A percentile compares a stretch with the other conserved stretches of the same genome.
These are phyloP conservation scores for Botrytis byssoidea DNA, from an alignment of 2,329 filamentous ascomycete genomes.

Conservation along the genomic window DNA sequence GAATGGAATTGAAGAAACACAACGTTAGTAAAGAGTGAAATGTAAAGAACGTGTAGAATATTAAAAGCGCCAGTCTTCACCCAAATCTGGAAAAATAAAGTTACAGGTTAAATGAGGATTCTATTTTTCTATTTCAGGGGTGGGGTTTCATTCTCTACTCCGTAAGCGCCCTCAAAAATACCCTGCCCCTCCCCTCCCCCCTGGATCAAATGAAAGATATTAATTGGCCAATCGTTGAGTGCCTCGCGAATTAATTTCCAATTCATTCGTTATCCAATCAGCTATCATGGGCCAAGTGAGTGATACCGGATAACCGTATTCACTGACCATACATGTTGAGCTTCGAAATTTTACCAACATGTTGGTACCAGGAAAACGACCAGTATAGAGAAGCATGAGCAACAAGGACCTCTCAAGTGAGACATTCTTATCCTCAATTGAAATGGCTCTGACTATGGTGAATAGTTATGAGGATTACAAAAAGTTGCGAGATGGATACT, in stretches of 20 bases:
- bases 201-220: background rate
- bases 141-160: background rate
- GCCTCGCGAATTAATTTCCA: background rate
- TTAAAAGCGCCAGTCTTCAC: background rate
- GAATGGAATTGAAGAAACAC: background rate
- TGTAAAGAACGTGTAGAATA: background rate
- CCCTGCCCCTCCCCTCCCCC: background rate
- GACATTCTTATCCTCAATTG: background rate
- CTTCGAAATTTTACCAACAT: background rate
- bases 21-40: background rate
- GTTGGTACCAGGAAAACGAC: background rate
- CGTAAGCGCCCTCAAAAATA: background rate
- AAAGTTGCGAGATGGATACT: background rate
- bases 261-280: background rate
- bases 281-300: background rate
- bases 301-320: background rate
- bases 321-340: background rate
- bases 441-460: background rate
- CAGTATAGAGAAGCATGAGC: background rate
- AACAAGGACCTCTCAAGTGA: background rate
- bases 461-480: too few species aligned
- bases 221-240: background rate
- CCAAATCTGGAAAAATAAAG: background rate
- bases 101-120: background rate
- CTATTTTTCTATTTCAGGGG: background rate